phyloP scores from a whole-genome alignment of 345 rosid genomes.

The rapeseed (Brassica napus) region DNA sequence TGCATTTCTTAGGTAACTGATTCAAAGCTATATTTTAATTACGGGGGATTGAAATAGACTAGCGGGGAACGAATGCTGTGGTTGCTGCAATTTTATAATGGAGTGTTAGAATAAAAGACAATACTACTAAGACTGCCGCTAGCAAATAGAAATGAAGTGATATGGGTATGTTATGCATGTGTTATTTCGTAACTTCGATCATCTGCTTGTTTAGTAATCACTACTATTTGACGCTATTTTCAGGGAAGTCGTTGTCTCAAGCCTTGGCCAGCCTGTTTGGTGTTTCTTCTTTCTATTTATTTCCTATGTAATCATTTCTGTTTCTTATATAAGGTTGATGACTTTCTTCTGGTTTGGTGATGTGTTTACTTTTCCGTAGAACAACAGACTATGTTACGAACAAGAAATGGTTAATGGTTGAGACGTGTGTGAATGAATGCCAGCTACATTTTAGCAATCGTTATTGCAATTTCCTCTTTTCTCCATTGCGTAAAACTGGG shows the following conservation, averaged over 20 bases:
- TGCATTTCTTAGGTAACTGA: constrained; percentile 30
- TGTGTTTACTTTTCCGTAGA: neutral
- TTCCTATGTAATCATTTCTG: neutral
- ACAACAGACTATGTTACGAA: neutral
- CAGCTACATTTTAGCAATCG: neutral
- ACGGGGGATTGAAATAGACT: neutral
- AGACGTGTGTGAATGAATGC: neutral
- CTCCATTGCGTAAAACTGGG: neutral
- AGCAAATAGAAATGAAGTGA: constrained; percentile 12
- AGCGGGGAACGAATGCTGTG: neutral
- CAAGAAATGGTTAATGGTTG: neutral
- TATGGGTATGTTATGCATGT: neutral
- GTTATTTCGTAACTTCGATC: neutral
- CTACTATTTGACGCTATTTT: neutral
- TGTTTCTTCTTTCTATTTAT: constrained; percentile 5
- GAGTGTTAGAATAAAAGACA: constrained; percentile 3
- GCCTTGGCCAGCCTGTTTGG: constrained; percentile 33
- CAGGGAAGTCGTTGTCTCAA: constrained; percentile 22
- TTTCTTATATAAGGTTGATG: neutral
- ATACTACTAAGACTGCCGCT: neutral
- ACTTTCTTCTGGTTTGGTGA: neutral
- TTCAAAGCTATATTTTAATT: constrained; percentile 1
- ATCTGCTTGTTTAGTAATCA: constrained; percentile 12
- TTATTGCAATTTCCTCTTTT: neutral
- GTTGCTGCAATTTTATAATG: constrained; percentile 23